phyloP scores from a whole-genome alignment of 2,329 filamentous ascomycete genomes.

The Leptodontidium sp. region DNA sequence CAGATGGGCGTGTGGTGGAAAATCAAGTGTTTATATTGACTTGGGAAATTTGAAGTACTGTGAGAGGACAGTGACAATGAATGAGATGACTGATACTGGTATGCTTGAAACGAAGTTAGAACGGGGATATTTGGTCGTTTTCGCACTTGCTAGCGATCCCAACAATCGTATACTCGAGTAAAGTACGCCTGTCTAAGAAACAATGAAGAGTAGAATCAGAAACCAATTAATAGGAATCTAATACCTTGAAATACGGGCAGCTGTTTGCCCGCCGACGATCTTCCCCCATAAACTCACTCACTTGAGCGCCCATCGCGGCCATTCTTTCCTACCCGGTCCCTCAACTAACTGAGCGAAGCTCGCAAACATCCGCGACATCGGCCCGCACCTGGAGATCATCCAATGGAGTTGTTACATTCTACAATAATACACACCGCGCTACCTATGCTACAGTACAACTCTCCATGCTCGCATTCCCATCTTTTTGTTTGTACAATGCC shows the following conservation, averaged over 20 bases:
- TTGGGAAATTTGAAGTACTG: background rate
- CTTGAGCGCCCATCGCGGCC: background rate
- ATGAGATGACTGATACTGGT: too few relatives aligned
- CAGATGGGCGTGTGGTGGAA: background rate
- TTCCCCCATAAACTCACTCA: background rate
- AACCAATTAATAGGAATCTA: too few relatives aligned
- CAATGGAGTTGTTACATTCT: constrained; percentile 33
- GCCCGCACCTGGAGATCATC: background rate
- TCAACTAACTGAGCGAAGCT: background rate
- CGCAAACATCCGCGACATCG: background rate
- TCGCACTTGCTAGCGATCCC: too few relatives aligned
- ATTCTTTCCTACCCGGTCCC: too few relatives aligned
- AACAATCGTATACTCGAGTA: too few relatives aligned
- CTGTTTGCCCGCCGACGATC: background rate
- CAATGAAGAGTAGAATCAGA: too few relatives aligned
- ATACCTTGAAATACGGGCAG: background rate
- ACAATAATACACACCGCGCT: constrained; percentile 27
- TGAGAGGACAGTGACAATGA: background rate
- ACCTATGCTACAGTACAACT: constrained; percentile 29
- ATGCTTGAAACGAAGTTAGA: too few relatives aligned
- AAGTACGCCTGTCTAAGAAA: too few relatives aligned
- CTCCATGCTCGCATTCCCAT: constrained; percentile 15
- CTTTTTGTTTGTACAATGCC: constrained; percentile 12
- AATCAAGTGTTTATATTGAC: background rate
- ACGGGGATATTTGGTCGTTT: too few relatives aligned